A percentile compares a stretch with the other conserved stretches of the same genome.
phyloP scores from a whole-genome alignment of 2,329 filamentous ascomycete species.

The Massarina eburnea region DNA sequence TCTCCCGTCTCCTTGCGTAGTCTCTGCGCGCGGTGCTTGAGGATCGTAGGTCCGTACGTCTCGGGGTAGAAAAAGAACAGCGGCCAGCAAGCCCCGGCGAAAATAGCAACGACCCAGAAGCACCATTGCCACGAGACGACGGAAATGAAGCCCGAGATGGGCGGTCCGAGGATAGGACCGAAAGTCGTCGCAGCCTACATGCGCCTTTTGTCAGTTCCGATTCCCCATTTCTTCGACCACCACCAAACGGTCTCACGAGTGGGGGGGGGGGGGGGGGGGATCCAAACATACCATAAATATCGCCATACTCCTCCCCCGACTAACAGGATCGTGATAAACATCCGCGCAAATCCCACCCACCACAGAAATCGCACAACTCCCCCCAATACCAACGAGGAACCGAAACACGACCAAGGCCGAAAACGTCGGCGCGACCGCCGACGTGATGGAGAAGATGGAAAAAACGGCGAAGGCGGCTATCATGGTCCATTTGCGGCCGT shows the following conservation, averaged over 20 bases:
- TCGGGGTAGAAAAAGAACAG: constrained; percentile 63
- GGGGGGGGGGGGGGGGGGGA: not conserved
- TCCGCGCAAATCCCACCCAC: constrained; percentile 66
- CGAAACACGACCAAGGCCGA: constrained; percentile 48
- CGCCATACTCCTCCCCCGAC: constrained; percentile 32
- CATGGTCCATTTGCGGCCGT: constrained; percentile 51
- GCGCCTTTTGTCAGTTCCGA: too few relatives aligned
- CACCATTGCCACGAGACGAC: constrained; percentile 68
- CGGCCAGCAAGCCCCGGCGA: constrained; percentile 64
- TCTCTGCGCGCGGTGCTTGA: constrained; percentile 56
- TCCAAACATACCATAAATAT: constrained; percentile 28
- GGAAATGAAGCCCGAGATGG: constrained; percentile 64
- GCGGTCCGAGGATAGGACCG: constrained; percentile 67
- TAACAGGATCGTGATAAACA: constrained; percentile 59
- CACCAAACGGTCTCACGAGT: too few relatives aligned
- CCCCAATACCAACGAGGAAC: constrained; percentile 47
- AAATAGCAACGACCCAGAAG: constrained; percentile 70
- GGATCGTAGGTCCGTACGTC: constrained; percentile 49
- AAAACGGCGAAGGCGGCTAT: constrained; percentile 53
- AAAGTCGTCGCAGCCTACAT: constrained; percentile 65
- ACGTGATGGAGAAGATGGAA: constrained; percentile 50
- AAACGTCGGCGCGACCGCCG: constrained; percentile 48
- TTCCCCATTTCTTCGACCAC: too few relatives aligned
- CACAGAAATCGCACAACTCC: constrained; percentile 58
- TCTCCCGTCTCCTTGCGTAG: constrained; percentile 60